Evolutionary conservation across 2,329 filamentous ascomycete genomes (phyloP).

Genomic region (Cytospora chrysosperma): DNA sequence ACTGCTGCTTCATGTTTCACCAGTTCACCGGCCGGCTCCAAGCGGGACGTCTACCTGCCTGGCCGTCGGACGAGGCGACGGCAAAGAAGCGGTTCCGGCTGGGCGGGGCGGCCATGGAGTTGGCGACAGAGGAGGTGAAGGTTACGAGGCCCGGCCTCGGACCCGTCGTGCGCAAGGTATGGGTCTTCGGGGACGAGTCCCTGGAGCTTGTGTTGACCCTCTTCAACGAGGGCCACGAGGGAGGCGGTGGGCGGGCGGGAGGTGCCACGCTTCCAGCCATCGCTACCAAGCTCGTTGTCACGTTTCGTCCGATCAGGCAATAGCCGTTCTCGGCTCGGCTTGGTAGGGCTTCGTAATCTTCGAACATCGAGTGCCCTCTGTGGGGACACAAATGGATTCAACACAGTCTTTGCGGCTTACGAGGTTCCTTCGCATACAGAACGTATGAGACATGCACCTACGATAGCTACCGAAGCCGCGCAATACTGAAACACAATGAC

Average conservation of each 20-base stretch:
- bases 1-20: neutral
- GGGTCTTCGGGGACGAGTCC: neutral
- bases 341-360: neutral
- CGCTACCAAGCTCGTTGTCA: neutral
- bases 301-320: neutral
- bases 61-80: neutral
- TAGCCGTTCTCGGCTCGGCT: neutral
- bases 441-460: too few species aligned
- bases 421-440: too few species aligned
- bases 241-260: neutral
- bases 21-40: neutral
- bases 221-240: neutral
- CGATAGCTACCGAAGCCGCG: too few species aligned
- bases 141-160: neutral
- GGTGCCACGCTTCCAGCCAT: neutral
- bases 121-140: neutral
- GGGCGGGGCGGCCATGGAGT: neutral
- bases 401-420: neutral
- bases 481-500: too few species aligned
- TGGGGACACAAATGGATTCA: neutral
- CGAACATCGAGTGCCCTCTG: neutral
- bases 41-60: neutral
- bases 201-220: neutral
- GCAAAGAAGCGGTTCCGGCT: neutral
- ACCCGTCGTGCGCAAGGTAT: neutral